phyloP scores from a whole-genome alignment of 2,329 filamentous ascomycete species.

The Pseudophaeomoniella oleicola region DNA sequence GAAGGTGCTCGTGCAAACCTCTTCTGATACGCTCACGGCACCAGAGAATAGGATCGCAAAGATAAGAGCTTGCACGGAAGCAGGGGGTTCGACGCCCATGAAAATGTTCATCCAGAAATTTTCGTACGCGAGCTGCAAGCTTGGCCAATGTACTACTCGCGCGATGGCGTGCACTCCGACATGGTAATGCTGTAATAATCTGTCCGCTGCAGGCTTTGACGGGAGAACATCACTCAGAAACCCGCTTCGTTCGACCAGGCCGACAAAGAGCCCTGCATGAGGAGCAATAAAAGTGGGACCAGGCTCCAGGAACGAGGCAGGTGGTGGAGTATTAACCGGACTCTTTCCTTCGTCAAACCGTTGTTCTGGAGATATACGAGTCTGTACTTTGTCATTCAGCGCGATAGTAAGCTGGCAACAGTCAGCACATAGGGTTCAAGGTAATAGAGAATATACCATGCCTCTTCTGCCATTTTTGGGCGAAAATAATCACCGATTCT shows the following conservation, averaged over 20 bases:
- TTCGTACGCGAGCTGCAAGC: slow-evolving; percentile 50
- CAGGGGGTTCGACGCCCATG: slow-evolving; percentile 44
- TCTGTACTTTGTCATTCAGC: slow-evolving; percentile 6
- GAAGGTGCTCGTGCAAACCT: slow-evolving; percentile 36
- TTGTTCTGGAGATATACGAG: slow-evolving; percentile 7
- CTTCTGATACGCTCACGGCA: slow-evolving; percentile 49
- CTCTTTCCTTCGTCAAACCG: slow-evolving; percentile 8
- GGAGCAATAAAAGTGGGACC: slow-evolving; percentile 54
- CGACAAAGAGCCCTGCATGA: slow-evolving; percentile 53
- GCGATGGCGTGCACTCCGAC: slow-evolving; percentile 53
- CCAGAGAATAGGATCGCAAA: slow-evolving; percentile 58
- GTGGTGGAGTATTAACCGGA: slow-evolving; percentile 2
- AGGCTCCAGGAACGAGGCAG: slow-evolving; percentile 42
- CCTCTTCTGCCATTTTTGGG: slow-evolving; percentile 57
- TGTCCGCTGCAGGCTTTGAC: slow-evolving; percentile 40
- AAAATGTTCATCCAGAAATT: slow-evolving; percentile 51
- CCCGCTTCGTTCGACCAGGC: slow-evolving; percentile 32
- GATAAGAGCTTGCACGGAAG: slow-evolving; percentile 52
- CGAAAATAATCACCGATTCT: slow-evolving; percentile 58
- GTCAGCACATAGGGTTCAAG: slow-evolving; percentile 6
- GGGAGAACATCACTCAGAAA: slow-evolving; percentile 49
- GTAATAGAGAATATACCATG: slow-evolving; percentile 22
- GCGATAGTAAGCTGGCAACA: slow-evolving; percentile 7
- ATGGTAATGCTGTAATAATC: slow-evolving; percentile 53
- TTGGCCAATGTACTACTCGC: slow-evolving; percentile 51